Percentiles rank a stretch among this genome's conserved stretches.
Conservation (phyloP, 2,329 filamentous ascomycete species). For the Curvularia eragrostidis region DNA sequence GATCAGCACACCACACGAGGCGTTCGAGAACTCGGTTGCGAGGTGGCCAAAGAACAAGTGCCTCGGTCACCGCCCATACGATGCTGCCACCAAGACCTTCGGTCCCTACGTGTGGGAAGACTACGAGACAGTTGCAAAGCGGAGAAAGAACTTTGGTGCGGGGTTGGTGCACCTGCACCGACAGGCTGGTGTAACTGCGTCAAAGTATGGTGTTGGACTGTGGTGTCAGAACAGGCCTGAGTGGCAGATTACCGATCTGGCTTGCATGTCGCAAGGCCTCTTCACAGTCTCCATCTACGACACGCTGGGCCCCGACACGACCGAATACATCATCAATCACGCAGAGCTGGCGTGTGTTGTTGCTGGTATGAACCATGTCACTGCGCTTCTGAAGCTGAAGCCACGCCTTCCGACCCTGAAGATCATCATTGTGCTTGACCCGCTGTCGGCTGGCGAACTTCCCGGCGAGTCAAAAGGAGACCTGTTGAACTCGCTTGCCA, state of each 20-base stretch:
- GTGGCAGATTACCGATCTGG: constrained; percentile 90
- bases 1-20: constrained; percentile 76
- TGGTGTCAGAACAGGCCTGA: constrained; percentile 90
- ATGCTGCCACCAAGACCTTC: constrained; percentile 74
- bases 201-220: constrained; percentile 76
- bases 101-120: constrained; percentile 83
- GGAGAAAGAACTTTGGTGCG: constrained; percentile 83
- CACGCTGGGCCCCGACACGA: constrained; percentile 87
- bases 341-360: constrained; percentile 76
- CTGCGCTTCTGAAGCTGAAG: constrained; percentile 79
- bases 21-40: constrained; percentile 72
- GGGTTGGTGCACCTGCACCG: constrained; percentile 85
- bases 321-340: constrained; percentile 96
- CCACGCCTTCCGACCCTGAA: constrained; percentile 81
- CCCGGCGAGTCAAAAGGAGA: constrained; percentile 79
- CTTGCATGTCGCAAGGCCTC: constrained; percentile 82
- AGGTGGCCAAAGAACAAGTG: constrained; percentile 72
- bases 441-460: constrained; percentile 79
- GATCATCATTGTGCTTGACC: constrained; percentile 85
- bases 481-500: constrained; percentile 76
- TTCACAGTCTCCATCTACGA: constrained; percentile 96
- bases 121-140: constrained; percentile 78
- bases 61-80: constrained; percentile 81
- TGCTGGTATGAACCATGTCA: constrained; percentile 80
- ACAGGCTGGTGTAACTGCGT: constrained; percentile 68